phyloP scores from a whole-genome alignment of 2,329 filamentous ascomycete genomes.

The Botrytis byssoidea region DNA sequence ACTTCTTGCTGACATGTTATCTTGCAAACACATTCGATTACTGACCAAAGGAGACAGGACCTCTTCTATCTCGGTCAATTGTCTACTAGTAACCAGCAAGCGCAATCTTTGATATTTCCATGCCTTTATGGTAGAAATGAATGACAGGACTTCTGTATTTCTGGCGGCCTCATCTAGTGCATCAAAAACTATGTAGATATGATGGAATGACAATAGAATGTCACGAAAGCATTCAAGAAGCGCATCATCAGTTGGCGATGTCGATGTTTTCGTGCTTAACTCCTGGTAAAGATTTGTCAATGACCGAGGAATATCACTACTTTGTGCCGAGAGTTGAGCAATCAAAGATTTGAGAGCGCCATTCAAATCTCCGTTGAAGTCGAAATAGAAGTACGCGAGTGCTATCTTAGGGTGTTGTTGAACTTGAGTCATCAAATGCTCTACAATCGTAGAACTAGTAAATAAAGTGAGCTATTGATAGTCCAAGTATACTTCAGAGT shows the following conservation, averaged over 20 bases:
- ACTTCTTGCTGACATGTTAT: constrained; percentile 22
- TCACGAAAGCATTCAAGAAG: constrained; percentile 23
- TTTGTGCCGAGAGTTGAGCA: constrained; percentile 39
- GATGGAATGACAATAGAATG: constrained; percentile 33
- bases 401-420: constrained; percentile 31
- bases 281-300: constrained; percentile 25
- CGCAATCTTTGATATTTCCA: constrained; percentile 26
- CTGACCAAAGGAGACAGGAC: constrained; percentile 29
- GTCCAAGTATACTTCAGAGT: background rate
- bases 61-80: constrained; percentile 39
- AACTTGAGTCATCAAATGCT: constrained; percentile 29
- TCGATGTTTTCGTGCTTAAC: constrained; percentile 5
- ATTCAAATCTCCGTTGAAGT: constrained; percentile 40
- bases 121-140: constrained; percentile 31
- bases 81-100: constrained; percentile 39
- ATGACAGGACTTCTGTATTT: constrained; percentile 34
- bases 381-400: constrained; percentile 44
- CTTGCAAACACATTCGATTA: constrained; percentile 28
- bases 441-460: constrained; percentile 38
- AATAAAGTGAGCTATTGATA: background rate
- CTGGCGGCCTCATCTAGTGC: constrained; percentile 42
- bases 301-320: constrained; percentile 21
- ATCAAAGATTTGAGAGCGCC: constrained; percentile 40
- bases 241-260: constrained; percentile 19
- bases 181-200: constrained; percentile 42